Conservation (phyloP, 2,329 filamentous ascomycete genomes). For the Tympanopsis confertula region DNA sequence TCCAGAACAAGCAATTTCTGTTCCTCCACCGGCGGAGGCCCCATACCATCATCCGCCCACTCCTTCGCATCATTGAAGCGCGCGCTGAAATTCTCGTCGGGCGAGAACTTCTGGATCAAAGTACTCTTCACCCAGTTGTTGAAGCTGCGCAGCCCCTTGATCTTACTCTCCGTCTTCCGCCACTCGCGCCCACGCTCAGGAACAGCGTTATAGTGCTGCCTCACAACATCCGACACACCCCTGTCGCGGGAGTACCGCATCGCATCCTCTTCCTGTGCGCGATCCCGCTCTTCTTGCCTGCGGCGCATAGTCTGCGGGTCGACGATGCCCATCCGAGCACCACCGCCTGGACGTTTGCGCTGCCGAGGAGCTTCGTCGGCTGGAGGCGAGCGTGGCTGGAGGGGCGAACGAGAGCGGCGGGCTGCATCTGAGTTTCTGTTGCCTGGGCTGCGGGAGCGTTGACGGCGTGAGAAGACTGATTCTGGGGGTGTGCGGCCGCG, state of each 20-base stretch:
- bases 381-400: slow-evolving; percentile 25
- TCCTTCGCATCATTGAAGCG: neutral
- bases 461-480: slow-evolving; percentile 24
- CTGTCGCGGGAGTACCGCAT: neutral
- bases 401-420: slow-evolving; percentile 10
- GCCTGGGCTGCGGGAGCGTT: too few relatives aligned
- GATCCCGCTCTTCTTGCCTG: slow-evolving; percentile 25
- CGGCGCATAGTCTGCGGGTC: slow-evolving; percentile 24
- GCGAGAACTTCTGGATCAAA: slow-evolving; percentile 91
- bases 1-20: slow-evolving; percentile 73
- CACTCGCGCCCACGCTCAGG: slow-evolving; percentile 88
- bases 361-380: slow-evolving; percentile 22
- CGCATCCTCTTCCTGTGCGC: slow-evolving; percentile 19
- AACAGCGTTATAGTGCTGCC: slow-evolving; percentile 90
- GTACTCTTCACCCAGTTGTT: slow-evolving; percentile 99
- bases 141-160: slow-evolving; percentile 86
- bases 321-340: slow-evolving; percentile 23
- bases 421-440: too few relatives aligned
- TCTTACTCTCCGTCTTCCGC: slow-evolving; percentile 85
- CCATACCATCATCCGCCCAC: slow-evolving; percentile 37
- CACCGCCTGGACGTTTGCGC: slow-evolving; percentile 31
- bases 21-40: slow-evolving; percentile 29
- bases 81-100: slow-evolving; percentile 61
- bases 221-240: slow-evolving; percentile 55
- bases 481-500: slow-evolving; percentile 20